Conservation (phyloP, 208 protist genomes). For the Trypanosoma congolense region DNA sequence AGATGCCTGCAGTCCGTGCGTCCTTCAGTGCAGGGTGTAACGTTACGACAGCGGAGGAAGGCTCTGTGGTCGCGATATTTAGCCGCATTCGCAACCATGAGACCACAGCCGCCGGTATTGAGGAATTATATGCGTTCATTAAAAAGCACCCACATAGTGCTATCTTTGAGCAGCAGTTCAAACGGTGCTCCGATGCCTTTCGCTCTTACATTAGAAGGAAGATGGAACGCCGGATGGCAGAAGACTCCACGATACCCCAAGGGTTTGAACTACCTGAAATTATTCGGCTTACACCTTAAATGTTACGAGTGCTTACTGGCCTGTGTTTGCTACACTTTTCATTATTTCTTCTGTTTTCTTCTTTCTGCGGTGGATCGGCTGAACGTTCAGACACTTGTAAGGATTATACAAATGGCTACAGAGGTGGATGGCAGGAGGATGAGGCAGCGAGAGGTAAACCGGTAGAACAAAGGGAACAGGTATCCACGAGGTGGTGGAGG, state of each 20-base stretch:
- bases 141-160: conserved; percentile 26
- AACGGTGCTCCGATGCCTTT: conserved; percentile 79
- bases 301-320: conserved; percentile 1
- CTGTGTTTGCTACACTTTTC: conserved; percentile 9
- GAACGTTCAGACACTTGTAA: too few relatives aligned
- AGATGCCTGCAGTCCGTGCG: neutral
- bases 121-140: conserved; percentile 68
- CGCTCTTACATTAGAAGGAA: conserved; percentile 82
- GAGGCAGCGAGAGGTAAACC: too few relatives aligned
- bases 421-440: too few relatives aligned
- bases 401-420: too few relatives aligned
- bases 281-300: conserved; percentile 26
- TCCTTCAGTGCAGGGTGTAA: neutral
- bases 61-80: conserved; percentile 57
- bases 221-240: conserved; percentile 53
- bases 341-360: neutral
- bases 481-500: too few relatives aligned
- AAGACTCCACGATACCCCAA: conserved; percentile 34
- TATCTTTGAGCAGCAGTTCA: conserved; percentile 72
- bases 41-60: conserved; percentile 11
- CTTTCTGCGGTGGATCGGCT: too few relatives aligned
- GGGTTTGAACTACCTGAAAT: conserved; percentile 43
- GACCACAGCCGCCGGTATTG: conserved; percentile 67
- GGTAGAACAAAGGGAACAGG: too few relatives aligned
- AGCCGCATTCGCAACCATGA: conserved; percentile 69